phyloP scores from a whole-genome alignment of 2,329 filamentous ascomycete species.

The Paecilomyces sp. region DNA sequence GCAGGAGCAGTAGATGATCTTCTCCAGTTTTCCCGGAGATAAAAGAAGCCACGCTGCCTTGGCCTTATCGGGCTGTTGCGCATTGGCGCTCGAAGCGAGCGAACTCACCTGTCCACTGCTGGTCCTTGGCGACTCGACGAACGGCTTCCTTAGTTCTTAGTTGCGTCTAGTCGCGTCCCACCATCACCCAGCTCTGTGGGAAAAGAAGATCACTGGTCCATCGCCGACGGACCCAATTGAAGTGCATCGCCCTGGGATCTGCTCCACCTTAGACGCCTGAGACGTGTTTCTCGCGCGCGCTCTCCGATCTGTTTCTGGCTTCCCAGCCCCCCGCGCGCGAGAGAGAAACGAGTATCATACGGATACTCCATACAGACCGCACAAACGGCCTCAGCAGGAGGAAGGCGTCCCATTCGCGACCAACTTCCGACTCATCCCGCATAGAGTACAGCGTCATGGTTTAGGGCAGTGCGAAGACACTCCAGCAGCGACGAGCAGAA shows the following conservation, averaged over 20 bases:
- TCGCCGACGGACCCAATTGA: neutral
- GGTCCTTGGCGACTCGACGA: neutral
- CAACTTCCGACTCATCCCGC: neutral
- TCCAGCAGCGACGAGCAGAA: neutral
- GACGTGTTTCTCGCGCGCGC: neutral
- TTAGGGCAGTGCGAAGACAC: neutral
- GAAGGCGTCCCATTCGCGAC: neutral
- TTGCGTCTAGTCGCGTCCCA: neutral
- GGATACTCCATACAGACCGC: neutral
- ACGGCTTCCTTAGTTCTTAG: neutral
- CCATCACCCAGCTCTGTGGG: neutral
- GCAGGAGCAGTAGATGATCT: neutral
- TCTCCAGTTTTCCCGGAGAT: neutral
- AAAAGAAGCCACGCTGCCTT: neutral
- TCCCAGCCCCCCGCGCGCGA: neutral
- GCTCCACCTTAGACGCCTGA: slow-evolving; percentile 1
- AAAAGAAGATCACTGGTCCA: neutral
- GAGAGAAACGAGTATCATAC: neutral
- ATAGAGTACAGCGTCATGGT: neutral
- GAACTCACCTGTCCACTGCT: neutral
- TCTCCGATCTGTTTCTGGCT: neutral
- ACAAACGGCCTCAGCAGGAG: neutral
- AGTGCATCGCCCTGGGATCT: neutral
- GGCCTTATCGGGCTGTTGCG: neutral
- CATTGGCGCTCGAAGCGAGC: neutral